Percentiles rank a stretch among this genome's conserved stretches.
Evolutionary conservation across 2,329 filamentous ascomycete genomes (phyloP).

Genomic region (Chrysosporium keratinophilum): DNA sequence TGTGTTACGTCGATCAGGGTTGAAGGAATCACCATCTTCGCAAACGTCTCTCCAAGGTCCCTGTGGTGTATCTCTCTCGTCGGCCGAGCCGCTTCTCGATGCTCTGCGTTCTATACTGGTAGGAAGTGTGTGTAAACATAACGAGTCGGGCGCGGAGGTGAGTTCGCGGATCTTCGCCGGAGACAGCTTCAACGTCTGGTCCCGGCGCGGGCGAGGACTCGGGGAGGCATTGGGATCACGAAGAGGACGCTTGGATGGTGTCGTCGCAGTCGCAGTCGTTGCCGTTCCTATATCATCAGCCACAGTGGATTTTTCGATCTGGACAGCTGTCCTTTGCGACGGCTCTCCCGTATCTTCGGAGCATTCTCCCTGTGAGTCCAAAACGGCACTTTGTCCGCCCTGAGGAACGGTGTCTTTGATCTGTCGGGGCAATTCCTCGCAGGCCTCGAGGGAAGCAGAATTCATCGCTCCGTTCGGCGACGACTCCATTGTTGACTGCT

Average conservation of each 20-base stretch:
- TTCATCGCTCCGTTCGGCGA: not conserved
- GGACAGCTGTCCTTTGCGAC: constrained; percentile 15
- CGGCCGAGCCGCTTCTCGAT: constrained; percentile 19
- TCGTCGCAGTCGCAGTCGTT: not conserved
- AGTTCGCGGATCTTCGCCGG: constrained; percentile 46
- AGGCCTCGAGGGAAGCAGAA: not conserved
- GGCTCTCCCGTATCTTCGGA: not conserved
- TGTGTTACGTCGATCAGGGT: not conserved
- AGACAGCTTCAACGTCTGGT: constrained; percentile 44
- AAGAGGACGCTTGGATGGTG: not conserved
- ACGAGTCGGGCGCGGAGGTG: constrained; percentile 43
- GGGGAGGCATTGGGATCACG: constrained; percentile 12
- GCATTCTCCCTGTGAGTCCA: not conserved
- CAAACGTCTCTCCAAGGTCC: constrained; percentile 3
- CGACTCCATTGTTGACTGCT: not conserved
- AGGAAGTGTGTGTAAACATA: constrained; percentile 39
- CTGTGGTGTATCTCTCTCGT: not conserved
- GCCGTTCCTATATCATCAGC: not conserved
- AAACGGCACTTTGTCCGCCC: not conserved
- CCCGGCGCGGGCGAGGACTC: constrained; percentile 21
- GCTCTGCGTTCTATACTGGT: constrained; percentile 19
- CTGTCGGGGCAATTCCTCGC: not conserved
- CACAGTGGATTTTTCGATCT: constrained; percentile 8
- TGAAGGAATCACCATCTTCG: constrained; percentile 4
- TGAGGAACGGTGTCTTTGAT: not conserved